phyloP scores from a whole-genome alignment of 371 early-diverging fungal species.

The Blakeslea trispora region DNA sequence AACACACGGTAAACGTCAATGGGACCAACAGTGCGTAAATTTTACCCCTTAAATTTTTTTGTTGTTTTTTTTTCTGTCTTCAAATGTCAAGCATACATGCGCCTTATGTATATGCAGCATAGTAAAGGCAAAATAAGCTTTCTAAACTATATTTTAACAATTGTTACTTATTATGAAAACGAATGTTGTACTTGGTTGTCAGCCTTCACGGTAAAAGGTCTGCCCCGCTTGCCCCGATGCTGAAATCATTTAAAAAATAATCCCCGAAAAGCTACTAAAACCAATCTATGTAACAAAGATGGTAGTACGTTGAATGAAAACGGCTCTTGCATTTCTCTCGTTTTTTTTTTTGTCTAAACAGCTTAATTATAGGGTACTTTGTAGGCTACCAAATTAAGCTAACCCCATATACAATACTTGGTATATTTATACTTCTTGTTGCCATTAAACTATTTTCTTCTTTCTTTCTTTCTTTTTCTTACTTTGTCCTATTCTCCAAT shows the following conservation, averaged over 20 bases:
- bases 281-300: background rate
- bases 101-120: too few relatives aligned
- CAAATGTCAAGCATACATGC: background rate
- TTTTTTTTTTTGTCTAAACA: background rate
- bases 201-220: too few relatives aligned
- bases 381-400: background rate
- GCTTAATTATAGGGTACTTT: too few relatives aligned
- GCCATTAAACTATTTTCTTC: background rate
- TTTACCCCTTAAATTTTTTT: background rate
- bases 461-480: constrained; percentile 7
- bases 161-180: too few relatives aligned
- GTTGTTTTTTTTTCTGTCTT: background rate
- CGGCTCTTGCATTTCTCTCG: background rate
- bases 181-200: too few relatives aligned
- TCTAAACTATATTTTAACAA: too few relatives aligned
- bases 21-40: too few relatives aligned
- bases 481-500: background rate
- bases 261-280: constrained; percentile 1
- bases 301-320: background rate
- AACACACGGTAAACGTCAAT: too few relatives aligned
- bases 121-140: too few relatives aligned
- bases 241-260: background rate
- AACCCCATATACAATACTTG: background rate
- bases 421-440: background rate
- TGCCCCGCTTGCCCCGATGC: too few relatives aligned